These are phyloP conservation scores for Pseudotsuga menziesii DNA, from an alignment of 75 land plant species.

Conservation along the genomic window DNA sequence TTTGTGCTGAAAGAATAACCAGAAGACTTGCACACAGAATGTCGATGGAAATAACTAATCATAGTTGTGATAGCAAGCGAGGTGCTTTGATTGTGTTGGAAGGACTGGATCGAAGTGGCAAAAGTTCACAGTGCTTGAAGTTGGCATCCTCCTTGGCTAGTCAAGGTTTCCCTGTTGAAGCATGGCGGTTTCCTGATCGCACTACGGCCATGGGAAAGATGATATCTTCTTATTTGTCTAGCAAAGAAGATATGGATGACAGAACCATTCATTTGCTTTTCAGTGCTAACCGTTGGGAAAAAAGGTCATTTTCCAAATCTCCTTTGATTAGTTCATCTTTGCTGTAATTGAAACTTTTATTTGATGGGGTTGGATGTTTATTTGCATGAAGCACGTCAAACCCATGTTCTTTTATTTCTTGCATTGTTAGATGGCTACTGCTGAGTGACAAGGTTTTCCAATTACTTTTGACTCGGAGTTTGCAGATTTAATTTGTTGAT, in stretches of 20 bases:
- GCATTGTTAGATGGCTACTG: no score
- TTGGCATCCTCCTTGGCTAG: constrained; percentile 41
- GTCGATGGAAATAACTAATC: no score
- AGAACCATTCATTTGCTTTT: constrained; percentile 84
- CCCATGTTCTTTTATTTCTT: background rate
- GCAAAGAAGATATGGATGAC: constrained; percentile 77
- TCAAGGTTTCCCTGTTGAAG: constrained; percentile 63
- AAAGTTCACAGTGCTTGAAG: constrained; percentile 61
- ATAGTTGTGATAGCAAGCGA: no score
- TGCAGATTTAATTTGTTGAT: background rate
- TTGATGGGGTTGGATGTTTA: background rate
- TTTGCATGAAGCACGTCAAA: background rate
- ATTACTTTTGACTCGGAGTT: background rate
- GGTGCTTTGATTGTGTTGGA: constrained; percentile 71
- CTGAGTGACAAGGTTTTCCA: no score
- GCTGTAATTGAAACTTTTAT: background rate
- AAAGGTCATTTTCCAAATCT: constrained; percentile 40
- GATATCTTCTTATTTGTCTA: constrained; percentile 84
- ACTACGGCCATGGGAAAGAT: constrained; percentile 68
- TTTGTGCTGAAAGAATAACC: no score
- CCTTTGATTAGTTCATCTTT: background rate
- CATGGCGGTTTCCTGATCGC: constrained; percentile 94
- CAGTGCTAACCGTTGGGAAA: constrained; percentile 99
- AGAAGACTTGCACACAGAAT: no score
- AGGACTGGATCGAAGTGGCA: constrained; percentile 89